Conservation (phyloP, 495 filamentous ascomycete species). For the Thozetella sp. region DNA sequence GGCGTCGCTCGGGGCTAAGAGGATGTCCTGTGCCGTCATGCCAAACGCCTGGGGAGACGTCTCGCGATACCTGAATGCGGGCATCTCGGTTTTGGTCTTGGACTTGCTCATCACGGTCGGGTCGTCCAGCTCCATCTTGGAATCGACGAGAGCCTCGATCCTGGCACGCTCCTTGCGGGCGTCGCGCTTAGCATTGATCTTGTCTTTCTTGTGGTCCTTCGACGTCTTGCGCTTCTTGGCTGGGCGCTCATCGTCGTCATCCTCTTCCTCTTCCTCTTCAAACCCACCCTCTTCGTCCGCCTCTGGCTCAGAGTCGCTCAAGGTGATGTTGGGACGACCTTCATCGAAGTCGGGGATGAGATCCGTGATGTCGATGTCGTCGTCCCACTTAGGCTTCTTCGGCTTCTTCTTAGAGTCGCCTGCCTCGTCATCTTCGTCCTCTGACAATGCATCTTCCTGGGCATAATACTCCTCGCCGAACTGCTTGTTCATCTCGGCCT, state of each 20-base stretch:
- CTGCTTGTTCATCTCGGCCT: slow-evolving; percentile 78
- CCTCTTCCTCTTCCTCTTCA: slow-evolving; percentile 36
- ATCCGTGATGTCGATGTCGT: slow-evolving; percentile 96
- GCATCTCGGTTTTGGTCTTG: slow-evolving; percentile 15
- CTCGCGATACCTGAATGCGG: slow-evolving; percentile 85
- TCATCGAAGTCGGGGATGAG: slow-evolving; percentile 84
- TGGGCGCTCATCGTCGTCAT: slow-evolving; percentile 35
- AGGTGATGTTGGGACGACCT: slow-evolving; percentile 51
- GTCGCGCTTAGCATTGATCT: slow-evolving; percentile 69
- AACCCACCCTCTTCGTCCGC: slow-evolving; percentile 34
- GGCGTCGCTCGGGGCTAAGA: slow-evolving; percentile 79
- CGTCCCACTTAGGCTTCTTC: slow-evolving; percentile 95
- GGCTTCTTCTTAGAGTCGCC: slow-evolving; percentile 55
- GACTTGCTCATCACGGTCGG: slow-evolving; percentile 50
- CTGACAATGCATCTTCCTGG: slow-evolving; percentile 49
- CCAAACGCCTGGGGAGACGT: slow-evolving; percentile 90
- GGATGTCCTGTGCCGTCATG: slow-evolving; percentile 84
- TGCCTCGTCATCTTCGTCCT: slow-evolving; percentile 44
- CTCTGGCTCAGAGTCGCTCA: slow-evolving; percentile 55
- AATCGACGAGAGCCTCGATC: slow-evolving; percentile 86
- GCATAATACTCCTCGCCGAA: slow-evolving; percentile 93
- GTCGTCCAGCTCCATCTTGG: slow-evolving; percentile 72
- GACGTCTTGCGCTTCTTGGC: slow-evolving; percentile 62
- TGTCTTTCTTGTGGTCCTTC: slow-evolving; percentile 65
- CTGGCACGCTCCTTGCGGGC: slow-evolving; percentile 77